Evolutionary conservation across 2,329 filamentous ascomycete species (phyloP), one percentile per base, ranked within the genome.

Genomic region (Talaromyces amestolkiae): DNA sequence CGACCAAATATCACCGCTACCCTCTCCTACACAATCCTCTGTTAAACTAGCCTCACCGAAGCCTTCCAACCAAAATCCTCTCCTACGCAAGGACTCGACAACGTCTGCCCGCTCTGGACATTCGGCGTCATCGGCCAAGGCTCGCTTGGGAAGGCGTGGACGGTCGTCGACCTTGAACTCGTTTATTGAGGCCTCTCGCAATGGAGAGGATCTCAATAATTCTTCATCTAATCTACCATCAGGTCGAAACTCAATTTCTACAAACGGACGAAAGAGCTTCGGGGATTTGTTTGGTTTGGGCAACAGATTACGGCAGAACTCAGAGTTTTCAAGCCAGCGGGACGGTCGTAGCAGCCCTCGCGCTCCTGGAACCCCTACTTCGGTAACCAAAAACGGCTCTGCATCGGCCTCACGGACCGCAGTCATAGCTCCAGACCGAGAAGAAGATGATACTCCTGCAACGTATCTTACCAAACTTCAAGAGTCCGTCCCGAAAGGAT

Each of bases 121-220:
- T 43, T 87, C 86, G 1, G 84, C 84, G 17, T 82, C 85, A 1
- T 82, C 83, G 27, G 68, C 74, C 78, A 63, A 89, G 86, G 6
- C 80, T 81, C 62, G 83, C 85, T 61, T 63, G 7, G 68, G 68
- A 24, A 79, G 89, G 60, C 85, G 93, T 70, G 91, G 89, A 61
- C 87, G 95, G 69, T 97, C 95, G 19, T 96, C 93, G 5, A 98
- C 95, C 0, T 85, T 96, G 81, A 93, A 91, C 72, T 98, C 94
- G 0, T 78, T 94, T 51, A 87, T 89, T 19, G 88, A 90, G 68
- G 85, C 86, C 63, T 56, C 64, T 37, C 91, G 89, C 0, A 87
- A 88, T 63, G 91, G 92, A 67, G 87, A 90, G 39, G 87, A 89
- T 63, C 84, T 90, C 5, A 47, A 41, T 33, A 61, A 61, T 27